phyloP scores from a whole-genome alignment of 345 rosid genomes.

The Odontarrhena argentea region DNA sequence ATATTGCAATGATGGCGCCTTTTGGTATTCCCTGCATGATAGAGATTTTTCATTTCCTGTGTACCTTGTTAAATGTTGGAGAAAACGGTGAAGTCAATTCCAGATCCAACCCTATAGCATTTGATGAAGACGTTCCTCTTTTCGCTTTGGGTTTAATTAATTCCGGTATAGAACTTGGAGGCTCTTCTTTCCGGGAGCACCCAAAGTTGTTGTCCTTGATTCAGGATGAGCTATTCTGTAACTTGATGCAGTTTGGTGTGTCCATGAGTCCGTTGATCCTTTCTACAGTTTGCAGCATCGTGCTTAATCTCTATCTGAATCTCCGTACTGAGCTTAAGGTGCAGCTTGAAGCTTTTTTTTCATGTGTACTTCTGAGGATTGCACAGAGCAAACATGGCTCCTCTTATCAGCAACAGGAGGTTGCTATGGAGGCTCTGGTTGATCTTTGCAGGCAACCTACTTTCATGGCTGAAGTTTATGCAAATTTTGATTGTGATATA shows the following conservation, averaged over 20 bases:
- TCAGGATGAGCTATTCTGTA: conserved; percentile 69
- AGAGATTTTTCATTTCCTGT: conserved; percentile 69
- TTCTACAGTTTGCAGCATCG: conserved; percentile 73
- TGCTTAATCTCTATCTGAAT: conserved; percentile 70
- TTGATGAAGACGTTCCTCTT: conserved; percentile 81
- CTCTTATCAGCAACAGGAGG: conserved; percentile 80
- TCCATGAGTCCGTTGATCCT: conserved; percentile 80
- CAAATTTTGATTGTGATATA: conserved; percentile 79
- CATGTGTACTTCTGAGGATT: conserved; percentile 68
- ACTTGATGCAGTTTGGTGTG: conserved; percentile 78
- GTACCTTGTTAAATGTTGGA: conserved; percentile 63
- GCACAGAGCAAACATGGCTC: conserved; percentile 71
- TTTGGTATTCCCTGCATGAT: conserved; percentile 80
- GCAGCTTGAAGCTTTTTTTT: conserved; percentile 74
- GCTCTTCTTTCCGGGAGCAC: conserved; percentile 53
- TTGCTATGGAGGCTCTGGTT: conserved; percentile 79
- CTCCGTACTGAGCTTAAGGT: conserved; percentile 65
- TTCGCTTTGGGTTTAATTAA: conserved; percentile 77
- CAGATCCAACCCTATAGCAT: conserved; percentile 63
- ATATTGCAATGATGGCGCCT: conserved; percentile 54
- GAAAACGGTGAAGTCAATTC: conserved; percentile 54
- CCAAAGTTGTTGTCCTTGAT: conserved; percentile 58
- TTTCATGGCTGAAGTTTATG: conserved; percentile 69
- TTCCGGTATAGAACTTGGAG: conserved; percentile 69
- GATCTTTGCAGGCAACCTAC: conserved; percentile 70